A percentile compares a stretch with the other conserved stretches of the same genome.
phyloP scores from a whole-genome alignment of 306 rosid species.

The Ormosia emarginata region DNA sequence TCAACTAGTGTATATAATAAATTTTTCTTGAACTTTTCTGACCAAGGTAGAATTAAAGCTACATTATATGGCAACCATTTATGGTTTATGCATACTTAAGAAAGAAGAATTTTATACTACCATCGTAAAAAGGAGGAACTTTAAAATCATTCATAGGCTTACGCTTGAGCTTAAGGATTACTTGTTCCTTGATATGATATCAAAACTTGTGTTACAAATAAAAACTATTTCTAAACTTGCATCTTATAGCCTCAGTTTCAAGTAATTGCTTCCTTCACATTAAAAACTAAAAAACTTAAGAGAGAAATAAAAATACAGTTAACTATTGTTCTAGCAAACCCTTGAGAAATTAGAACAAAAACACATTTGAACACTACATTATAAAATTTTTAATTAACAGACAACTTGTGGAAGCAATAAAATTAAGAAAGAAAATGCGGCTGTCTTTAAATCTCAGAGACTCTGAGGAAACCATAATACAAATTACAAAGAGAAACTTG shows the following conservation, averaged over 20 bases:
- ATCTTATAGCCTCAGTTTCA: not conserved
- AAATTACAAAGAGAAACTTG: not conserved
- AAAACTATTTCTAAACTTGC: not conserved
- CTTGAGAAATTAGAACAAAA: not conserved
- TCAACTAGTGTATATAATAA: too few relatives aligned
- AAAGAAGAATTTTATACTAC: too few relatives aligned
- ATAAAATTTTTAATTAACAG: not conserved
- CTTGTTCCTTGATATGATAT: not conserved
- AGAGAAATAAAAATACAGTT: not conserved
- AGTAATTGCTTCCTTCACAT: not conserved
- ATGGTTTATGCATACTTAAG: too few relatives aligned
- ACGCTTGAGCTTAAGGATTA: not conserved
- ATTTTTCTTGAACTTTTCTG: too few relatives aligned
- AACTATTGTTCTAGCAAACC: not conserved
- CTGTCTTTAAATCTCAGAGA: not conserved
- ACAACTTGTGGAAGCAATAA: not conserved
- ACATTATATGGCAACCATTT: too few relatives aligned
- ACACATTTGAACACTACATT: not conserved
- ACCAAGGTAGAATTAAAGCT: too few relatives aligned
- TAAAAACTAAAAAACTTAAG: not conserved
- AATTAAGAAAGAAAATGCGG: not conserved
- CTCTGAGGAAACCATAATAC: not conserved
- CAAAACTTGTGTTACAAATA: not conserved
- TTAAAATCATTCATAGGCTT: too few relatives aligned
- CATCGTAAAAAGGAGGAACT: too few relatives aligned